Evolutionary conservation across 2,329 filamentous ascomycete species (phyloP), one percentile per base, ranked within the genome.

Genomic region (Cyphellophora attinorum): DNA sequence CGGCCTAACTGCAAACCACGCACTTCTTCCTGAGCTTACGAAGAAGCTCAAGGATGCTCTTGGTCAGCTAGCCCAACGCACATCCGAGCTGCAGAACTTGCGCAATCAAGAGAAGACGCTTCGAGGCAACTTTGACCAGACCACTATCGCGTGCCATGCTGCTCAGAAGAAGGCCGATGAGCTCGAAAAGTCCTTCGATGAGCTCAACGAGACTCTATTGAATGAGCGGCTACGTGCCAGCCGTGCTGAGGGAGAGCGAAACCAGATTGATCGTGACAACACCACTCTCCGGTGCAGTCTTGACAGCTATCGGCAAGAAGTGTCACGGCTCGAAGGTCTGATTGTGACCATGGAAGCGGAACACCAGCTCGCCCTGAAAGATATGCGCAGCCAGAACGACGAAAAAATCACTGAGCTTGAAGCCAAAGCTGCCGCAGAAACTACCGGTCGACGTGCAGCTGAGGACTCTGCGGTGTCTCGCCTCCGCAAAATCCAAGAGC

Each of bases 121-220:
- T 17, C 55, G 57, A n/a, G 54, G 54, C 11, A 59, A 67, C 33
- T 68, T 67, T 27, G 57, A 67, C 31, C 51, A 52, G 27, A 48
- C 60, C n/a, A 42, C 65, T 13, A 36, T 51, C 19, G 53, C 58
- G 13, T 54, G 59, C 19, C 58, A 64, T 33, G 50, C 53, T 12
- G 54, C 57, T 5, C 52, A 51, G 17, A 52, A 50, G 16, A 59
- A 58, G 33, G 54, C 61, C 28, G 45, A 46, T 10, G 53, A 52
- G 8, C 47, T 66, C 5, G 61, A 65, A 41, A 51, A 56, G 8
- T 51, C 53, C 1, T 54, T 60, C 19, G 55, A 61, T 21, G 53
- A 55, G n/a, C 59, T 61, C n/a, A 57, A 60, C 4, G 53, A 59
- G 14, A 61, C 67, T 34, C 60, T 66, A 53, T 51, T 65, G 4